A percentile compares a stretch with the other conserved stretches of the same genome.
Conservation (phyloP, 192 early-diverging fungal genomes). For the Coemansia sp. region DNA sequence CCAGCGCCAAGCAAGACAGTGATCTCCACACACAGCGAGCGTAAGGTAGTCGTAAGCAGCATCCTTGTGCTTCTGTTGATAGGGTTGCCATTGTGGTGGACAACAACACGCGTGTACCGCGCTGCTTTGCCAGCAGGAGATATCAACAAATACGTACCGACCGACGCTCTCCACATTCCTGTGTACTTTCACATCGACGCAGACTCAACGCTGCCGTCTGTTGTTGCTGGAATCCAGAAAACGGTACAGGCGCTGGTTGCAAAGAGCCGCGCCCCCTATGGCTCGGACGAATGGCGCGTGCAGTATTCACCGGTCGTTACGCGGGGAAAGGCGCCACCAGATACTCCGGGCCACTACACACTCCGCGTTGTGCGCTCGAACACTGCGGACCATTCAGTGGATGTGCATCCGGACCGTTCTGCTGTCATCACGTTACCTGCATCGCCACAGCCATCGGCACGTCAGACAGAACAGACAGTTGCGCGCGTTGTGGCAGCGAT, state of each 20-base stretch:
- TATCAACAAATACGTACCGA: constrained; percentile 18
- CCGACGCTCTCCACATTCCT: constrained; percentile 21
- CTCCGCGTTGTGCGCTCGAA: constrained; percentile 6
- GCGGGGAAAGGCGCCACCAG: constrained; percentile 6
- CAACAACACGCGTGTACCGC: constrained; percentile 52
- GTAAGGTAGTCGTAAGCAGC: constrained; percentile 43
- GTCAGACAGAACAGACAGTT: neutral
- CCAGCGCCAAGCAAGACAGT: constrained; percentile 16
- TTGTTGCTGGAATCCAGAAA: constrained; percentile 1
- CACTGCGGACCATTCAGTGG: neutral
- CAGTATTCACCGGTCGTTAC: constrained; percentile 7
- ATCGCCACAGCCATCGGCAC: neutral
- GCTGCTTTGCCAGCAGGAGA: constrained; percentile 34
- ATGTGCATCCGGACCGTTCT: constrained; percentile 6
- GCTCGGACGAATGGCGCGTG: constrained; percentile 23
- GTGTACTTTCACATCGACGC: constrained; percentile 34
- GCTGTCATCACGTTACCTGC: constrained; percentile 8
- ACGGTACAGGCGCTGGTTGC: constrained; percentile 16
- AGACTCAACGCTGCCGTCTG: constrained; percentile 6
- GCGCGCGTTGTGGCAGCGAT: constrained; percentile 12
- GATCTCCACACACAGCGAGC: constrained; percentile 43
- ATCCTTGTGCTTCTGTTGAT: constrained; percentile 32
- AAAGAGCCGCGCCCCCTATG: constrained; percentile 8
- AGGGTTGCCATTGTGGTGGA: constrained; percentile 56
- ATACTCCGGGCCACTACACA: constrained; percentile 40